Conservation (phyloP, 805 yeast species). For the Metschnikowia colocasiae region DNA sequence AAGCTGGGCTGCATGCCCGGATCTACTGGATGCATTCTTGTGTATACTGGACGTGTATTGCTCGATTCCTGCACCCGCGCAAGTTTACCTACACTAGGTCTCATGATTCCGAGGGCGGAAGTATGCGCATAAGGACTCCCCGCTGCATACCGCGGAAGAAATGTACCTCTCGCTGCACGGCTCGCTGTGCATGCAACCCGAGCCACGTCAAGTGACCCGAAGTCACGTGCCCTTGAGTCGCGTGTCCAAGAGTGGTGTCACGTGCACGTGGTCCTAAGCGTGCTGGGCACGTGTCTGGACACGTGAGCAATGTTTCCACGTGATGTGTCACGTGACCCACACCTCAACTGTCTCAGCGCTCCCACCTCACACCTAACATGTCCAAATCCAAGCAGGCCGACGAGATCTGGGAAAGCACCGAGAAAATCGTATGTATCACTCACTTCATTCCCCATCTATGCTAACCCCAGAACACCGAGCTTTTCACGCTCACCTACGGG, state of each 20-base stretch:
- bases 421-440: slow-evolving; percentile 62
- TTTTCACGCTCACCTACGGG: slow-evolving; percentile 93
- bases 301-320: too few relatives aligned
- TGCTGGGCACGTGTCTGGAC: too few relatives aligned
- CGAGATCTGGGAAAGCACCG: slow-evolving; percentile 88
- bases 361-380: slow-evolving; percentile 7
- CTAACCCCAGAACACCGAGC: slow-evolving; percentile 67
- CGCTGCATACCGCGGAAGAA: neutral
- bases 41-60: too few relatives aligned
- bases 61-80: neutral
- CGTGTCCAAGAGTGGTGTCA: too few relatives aligned
- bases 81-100: neutral
- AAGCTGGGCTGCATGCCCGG: too few relatives aligned
- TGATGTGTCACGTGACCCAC: neutral
- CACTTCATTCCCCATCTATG: neutral
- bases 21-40: too few relatives aligned
- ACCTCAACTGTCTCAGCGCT: neutral
- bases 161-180: neutral
- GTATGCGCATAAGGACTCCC: neutral
- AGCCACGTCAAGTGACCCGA: neutral
- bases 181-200: neutral
- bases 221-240: neutral
- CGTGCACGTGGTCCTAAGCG: too few relatives aligned
- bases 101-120: neutral
- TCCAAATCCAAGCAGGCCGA: slow-evolving; percentile 50